Conservation (phyloP, 495 filamentous ascomycete genomes). For the Articulospora tetracladia region DNA sequence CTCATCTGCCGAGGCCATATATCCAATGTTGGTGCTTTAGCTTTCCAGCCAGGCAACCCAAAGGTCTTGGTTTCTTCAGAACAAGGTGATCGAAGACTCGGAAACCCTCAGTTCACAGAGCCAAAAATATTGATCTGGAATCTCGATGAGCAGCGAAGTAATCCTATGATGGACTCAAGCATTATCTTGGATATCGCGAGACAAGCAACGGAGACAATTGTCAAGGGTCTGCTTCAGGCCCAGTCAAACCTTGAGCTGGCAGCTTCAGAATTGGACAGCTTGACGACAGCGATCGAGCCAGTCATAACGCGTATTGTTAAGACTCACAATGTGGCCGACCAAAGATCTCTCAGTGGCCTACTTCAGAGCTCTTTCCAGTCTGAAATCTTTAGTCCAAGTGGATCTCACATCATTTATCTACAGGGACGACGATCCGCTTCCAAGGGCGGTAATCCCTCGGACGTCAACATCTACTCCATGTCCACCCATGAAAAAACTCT, state of each 20-base stretch:
- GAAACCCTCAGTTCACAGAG: not conserved
- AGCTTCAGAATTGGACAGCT: not conserved
- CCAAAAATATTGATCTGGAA: constrained; percentile 7
- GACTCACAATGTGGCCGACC: constrained; percentile 1
- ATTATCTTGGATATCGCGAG: constrained; percentile 4
- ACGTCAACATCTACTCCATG: constrained; percentile 20
- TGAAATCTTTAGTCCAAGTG: constrained; percentile 6
- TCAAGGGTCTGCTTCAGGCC: not conserved
- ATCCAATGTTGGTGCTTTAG: not conserved
- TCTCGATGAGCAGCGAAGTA: not conserved
- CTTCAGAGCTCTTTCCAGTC: not conserved
- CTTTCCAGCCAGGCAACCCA: constrained; percentile 9
- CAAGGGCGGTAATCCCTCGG: constrained; percentile 1
- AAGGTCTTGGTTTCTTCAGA: constrained; percentile 8
- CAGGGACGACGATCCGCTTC: not conserved
- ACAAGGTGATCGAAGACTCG: not conserved
- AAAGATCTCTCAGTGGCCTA: not conserved
- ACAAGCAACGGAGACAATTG: constrained; percentile 4
- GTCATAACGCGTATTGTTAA: constrained; percentile 4
- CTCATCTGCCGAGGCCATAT: constrained; percentile 4
- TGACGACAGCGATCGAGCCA: constrained; percentile 1
- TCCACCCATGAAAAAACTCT: constrained; percentile 12
- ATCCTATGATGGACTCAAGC: constrained; percentile 1
- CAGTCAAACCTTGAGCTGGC: not conserved
- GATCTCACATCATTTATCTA: constrained; percentile 3